A percentile compares a stretch with the other conserved stretches of the same genome.
Evolutionary conservation across 148 eudicot genomes (phyloP).

Genomic region (Polygonum aviculare): DNA sequence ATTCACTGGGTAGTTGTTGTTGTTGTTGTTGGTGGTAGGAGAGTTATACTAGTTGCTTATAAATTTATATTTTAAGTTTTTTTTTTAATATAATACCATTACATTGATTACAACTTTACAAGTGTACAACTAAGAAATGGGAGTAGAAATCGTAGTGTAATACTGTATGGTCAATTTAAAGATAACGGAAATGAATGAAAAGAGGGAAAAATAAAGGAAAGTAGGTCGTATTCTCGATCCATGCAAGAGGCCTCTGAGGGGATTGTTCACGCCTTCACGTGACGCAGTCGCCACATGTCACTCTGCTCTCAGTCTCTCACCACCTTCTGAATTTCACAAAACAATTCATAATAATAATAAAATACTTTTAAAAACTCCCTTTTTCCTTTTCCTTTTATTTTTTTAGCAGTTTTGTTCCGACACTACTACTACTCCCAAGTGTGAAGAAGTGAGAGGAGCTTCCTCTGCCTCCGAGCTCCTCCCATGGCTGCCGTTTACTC

Average conservation of each 20-base stretch:
- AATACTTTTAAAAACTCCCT: not conserved
- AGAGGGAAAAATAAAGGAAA: too few relatives aligned
- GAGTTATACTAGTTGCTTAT: too few relatives aligned
- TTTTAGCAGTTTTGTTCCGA: not conserved
- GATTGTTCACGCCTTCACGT: constrained; percentile 7
- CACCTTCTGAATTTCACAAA: not conserved
- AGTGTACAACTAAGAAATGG: too few relatives aligned
- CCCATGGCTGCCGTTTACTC: constrained; percentile 8
- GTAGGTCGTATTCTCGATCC: not conserved
- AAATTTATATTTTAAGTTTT: too few relatives aligned
- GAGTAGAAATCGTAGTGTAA: too few relatives aligned
- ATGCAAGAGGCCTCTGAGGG: not conserved
- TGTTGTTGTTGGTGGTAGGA: too few relatives aligned
- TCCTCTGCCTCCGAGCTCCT: constrained; percentile 3
- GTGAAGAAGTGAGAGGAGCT: not conserved
- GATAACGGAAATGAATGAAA: too few relatives aligned
- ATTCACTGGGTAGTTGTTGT: too few relatives aligned
- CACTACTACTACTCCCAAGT: not conserved
- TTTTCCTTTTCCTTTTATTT: not conserved
- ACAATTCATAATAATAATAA: not conserved
- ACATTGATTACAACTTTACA: too few relatives aligned
- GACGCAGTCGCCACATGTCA: constrained; percentile 7
- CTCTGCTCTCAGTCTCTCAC: not conserved
- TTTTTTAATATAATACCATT: too few relatives aligned
- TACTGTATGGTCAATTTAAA: too few relatives aligned